Evolutionary conservation across 768 basidiomycete species (phyloP).

Genomic region (Suillus placidus): DNA sequence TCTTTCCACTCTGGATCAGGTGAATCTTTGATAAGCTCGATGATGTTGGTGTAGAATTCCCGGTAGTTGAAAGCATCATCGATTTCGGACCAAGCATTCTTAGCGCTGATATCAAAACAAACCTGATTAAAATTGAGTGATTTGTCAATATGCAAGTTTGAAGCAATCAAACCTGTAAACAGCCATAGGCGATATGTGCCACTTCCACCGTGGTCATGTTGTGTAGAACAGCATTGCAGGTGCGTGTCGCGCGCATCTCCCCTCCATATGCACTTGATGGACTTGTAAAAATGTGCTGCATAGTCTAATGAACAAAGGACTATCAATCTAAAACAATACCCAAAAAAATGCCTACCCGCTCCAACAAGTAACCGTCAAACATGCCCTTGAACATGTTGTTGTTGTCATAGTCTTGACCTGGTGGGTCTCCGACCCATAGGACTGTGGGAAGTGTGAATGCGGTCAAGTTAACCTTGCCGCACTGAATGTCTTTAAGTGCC

Average conservation of each 20-base stretch:
- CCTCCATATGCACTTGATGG: not conserved
- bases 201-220: slow-evolving; percentile 15
- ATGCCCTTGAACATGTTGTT: slow-evolving; percentile 2
- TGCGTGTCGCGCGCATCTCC: not conserved
- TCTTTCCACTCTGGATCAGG: slow-evolving; percentile 7
- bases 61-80: slow-evolving; percentile 7
- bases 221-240: slow-evolving; percentile 14
- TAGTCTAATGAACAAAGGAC: not conserved
- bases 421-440: too few species aligned
- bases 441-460: too few species aligned
- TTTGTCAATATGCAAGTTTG: not conserved
- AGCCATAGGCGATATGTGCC: slow-evolving; percentile 14
- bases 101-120: slow-evolving; percentile 1
- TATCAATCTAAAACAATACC: not conserved
- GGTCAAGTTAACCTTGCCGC: too few species aligned
- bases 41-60: slow-evolving; percentile 9
- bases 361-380: slow-evolving; percentile 7
- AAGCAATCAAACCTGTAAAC: slow-evolving; percentile 14
- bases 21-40: slow-evolving; percentile 2
- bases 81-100: slow-evolving; percentile 2
- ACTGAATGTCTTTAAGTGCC: not conserved
- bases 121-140: not conserved
- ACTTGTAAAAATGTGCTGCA: slow-evolving; percentile 13
- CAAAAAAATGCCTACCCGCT: slow-evolving; percentile 5
- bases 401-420: too few species aligned